phyloP scores from a whole-genome alignment of 1,284 basidiomycete species.

The Sanghuangporus baumii region DNA sequence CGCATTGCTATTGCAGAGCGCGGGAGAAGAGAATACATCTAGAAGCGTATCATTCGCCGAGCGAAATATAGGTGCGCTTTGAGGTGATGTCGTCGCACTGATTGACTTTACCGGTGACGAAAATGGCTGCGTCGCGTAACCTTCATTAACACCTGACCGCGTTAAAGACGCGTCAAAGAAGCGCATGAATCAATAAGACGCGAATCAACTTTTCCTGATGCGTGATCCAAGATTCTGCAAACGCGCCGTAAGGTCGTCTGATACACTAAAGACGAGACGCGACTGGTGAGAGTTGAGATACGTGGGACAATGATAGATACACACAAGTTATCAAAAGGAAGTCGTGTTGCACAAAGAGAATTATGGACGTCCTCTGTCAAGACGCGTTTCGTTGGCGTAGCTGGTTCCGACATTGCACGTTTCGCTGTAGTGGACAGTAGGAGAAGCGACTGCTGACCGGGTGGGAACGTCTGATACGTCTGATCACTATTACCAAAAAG shows the following conservation, averaged over 20 bases:
- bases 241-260: slow-evolving; percentile 37
- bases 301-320: neutral
- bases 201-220: slow-evolving; percentile 41
- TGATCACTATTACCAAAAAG: neutral
- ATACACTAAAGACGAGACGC: slow-evolving; percentile 20
- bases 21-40: slow-evolving; percentile 27
- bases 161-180: slow-evolving; percentile 22
- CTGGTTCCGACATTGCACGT: slow-evolving; percentile 7
- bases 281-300: neutral
- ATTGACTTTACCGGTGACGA: slow-evolving; percentile 31
- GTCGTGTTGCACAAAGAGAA: slow-evolving; percentile 1
- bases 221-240: slow-evolving; percentile 44
- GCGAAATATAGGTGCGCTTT: slow-evolving; percentile 20
- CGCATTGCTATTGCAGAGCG: slow-evolving; percentile 15
- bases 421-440: neutral
- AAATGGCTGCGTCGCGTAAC: slow-evolving; percentile 36
- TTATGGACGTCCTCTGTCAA: slow-evolving; percentile 15
- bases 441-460: neutral
- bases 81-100: slow-evolving; percentile 24
- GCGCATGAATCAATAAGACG: neutral
- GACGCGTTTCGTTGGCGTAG: slow-evolving; percentile 17
- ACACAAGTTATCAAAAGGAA: slow-evolving; percentile 8
- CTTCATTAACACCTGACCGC: slow-evolving; percentile 42
- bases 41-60: slow-evolving; percentile 27
- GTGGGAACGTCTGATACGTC: too few species aligned